Percentiles rank a stretch among this genome's conserved stretches.
These are phyloP conservation scores for Backusella psychrophila DNA, from an alignment of 192 early-diverging fungal genomes.

Conservation along the genomic window DNA sequence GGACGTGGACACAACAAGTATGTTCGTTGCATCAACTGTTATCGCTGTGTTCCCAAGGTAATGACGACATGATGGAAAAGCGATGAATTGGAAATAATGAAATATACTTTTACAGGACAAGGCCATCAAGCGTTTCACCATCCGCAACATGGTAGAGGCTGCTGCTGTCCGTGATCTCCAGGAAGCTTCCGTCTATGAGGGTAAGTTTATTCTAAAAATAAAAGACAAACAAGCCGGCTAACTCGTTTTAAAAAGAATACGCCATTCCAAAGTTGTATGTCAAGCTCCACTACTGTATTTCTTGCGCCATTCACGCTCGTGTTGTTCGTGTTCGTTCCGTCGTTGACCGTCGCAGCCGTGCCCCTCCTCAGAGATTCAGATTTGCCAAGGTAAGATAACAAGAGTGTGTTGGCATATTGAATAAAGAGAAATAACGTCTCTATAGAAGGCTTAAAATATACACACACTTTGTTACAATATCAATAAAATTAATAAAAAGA, in stretches of 20 bases:
- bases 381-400: slow-evolving; percentile 63
- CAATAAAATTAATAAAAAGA: not conserved
- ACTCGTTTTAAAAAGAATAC: slow-evolving; percentile 54
- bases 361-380: slow-evolving; percentile 90
- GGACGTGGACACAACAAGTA: slow-evolving; percentile 98
- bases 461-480: not conserved
- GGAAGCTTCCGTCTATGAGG: slow-evolving; percentile 95
- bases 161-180: slow-evolving; percentile 96
- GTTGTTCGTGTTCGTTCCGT: slow-evolving; percentile 94
- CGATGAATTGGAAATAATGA: too few relatives aligned
- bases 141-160: slow-evolving; percentile 98
- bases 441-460: slow-evolving; percentile 12
- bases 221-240: too few relatives aligned
- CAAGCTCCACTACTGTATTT: slow-evolving; percentile 98
- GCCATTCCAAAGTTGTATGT: slow-evolving; percentile 98
- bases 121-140: slow-evolving; percentile 99
- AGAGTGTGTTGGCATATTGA: not conserved
- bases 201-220: slow-evolving; percentile 34
- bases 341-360: slow-evolving; percentile 86
- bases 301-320: slow-evolving; percentile 95
- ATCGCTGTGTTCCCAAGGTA: slow-evolving; percentile 80
- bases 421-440: not conserved
- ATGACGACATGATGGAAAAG: too few relatives aligned
- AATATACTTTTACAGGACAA: slow-evolving; percentile 62
- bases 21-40: slow-evolving; percentile 99